Evolutionary conservation across 306 rosid species (phyloP).

Genomic region (Lithocarpus polystachyus): DNA sequence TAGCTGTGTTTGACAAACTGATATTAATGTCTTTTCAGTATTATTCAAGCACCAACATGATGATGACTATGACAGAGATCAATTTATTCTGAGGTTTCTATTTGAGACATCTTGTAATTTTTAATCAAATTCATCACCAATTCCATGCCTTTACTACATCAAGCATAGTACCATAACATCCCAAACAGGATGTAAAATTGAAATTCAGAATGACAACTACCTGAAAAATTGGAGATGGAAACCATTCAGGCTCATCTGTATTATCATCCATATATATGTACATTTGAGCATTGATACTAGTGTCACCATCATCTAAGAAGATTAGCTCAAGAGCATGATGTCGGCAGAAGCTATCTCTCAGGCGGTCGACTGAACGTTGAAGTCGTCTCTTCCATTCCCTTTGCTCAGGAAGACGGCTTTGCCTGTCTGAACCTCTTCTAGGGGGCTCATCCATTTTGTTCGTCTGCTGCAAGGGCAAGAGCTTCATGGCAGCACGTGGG

Average conservation of each 20-base stretch:
- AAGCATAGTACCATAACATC: not conserved
- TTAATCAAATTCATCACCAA: too few relatives aligned
- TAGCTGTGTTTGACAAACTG: not conserved
- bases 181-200: not conserved
- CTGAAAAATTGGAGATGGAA: slow-evolving; percentile 87
- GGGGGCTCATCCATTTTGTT: slow-evolving; percentile 46
- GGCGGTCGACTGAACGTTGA: slow-evolving; percentile 69
- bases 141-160: not conserved
- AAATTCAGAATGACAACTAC: slow-evolving; percentile 21
- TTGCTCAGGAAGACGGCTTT: slow-evolving; percentile 60
- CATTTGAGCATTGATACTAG: slow-evolving; percentile 54
- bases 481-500: slow-evolving; percentile 73
- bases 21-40: not conserved
- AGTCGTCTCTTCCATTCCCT: slow-evolving; percentile 75
- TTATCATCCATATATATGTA: slow-evolving; percentile 57
- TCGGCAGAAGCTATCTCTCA: slow-evolving; percentile 84
- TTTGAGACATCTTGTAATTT: not conserved
- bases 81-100: not conserved
- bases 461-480: slow-evolving; percentile 36
- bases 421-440: slow-evolving; percentile 46
- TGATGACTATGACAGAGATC: not conserved
- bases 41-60: not conserved
- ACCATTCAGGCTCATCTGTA: slow-evolving; percentile 71
- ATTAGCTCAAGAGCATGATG: slow-evolving; percentile 84
- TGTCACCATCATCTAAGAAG: slow-evolving; percentile 80